These are phyloP conservation scores for Zymoseptoria ardabiliae DNA, from an alignment of 2,329 filamentous ascomycete genomes.

Conservation along the genomic window DNA sequence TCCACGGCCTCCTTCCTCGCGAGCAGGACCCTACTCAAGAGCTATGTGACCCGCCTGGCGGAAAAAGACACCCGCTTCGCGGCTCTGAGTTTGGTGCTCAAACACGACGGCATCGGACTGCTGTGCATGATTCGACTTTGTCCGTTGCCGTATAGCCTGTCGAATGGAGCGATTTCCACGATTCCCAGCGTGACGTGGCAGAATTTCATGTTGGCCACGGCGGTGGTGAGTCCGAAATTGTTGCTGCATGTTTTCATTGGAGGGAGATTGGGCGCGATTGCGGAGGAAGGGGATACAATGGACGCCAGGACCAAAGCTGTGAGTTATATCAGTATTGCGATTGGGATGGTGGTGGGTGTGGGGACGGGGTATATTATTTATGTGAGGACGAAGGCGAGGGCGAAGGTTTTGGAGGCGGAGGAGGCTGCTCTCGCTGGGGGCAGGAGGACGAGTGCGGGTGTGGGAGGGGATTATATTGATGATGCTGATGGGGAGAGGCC, in stretches of 20 bases:
- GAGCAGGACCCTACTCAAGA: slow-evolving; percentile 68
- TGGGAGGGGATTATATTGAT: slow-evolving; percentile 38
- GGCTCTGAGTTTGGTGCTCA: slow-evolving; percentile 77
- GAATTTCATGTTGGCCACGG: slow-evolving; percentile 74
- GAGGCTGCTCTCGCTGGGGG: slow-evolving; percentile 32
- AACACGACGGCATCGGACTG: slow-evolving; percentile 81
- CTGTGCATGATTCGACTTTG: slow-evolving; percentile 88
- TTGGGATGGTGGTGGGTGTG: slow-evolving; percentile 64
- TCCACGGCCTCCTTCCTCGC: slow-evolving; percentile 73
- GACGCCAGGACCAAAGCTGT: slow-evolving; percentile 66
- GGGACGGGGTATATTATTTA: slow-evolving; percentile 82
- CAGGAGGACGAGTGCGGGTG: slow-evolving; percentile 17
- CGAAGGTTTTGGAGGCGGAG: slow-evolving; percentile 42
- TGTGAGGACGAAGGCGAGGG: slow-evolving; percentile 47
- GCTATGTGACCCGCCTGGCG: slow-evolving; percentile 72
- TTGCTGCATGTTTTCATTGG: slow-evolving; percentile 92
- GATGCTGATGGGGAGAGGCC: slow-evolving; percentile 37
- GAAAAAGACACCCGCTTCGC: slow-evolving; percentile 80
- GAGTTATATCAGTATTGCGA: slow-evolving; percentile 73
- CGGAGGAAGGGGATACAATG: slow-evolving; percentile 81
- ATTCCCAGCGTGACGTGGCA: slow-evolving; percentile 77
- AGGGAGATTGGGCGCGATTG: slow-evolving; percentile 69
- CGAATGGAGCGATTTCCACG: slow-evolving; percentile 89
- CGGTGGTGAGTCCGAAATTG: slow-evolving; percentile 75
- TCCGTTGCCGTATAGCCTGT: slow-evolving; percentile 84